Conservation (phyloP, 2,329 filamentous ascomycete species). For the Aureobasidium namibiae region DNA sequence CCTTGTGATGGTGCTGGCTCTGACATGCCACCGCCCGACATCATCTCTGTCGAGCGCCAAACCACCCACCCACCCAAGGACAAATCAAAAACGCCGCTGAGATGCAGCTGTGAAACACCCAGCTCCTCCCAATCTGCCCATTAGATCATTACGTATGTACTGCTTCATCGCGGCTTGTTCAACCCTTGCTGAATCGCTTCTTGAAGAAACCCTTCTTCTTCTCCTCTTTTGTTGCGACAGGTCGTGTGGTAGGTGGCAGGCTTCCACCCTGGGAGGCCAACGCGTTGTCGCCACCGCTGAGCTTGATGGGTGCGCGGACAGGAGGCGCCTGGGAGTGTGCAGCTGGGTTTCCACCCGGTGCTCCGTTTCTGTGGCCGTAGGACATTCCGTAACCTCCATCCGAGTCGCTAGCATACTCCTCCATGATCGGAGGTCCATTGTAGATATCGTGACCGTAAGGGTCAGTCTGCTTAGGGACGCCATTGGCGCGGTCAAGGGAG, state of each 20-base stretch:
- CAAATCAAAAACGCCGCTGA: constrained; percentile 10
- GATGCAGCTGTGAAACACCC: constrained; percentile 10
- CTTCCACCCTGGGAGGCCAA: constrained; percentile 17
- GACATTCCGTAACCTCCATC: constrained; percentile 16
- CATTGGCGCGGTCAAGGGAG: constrained; percentile 67
- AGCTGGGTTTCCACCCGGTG: neutral
- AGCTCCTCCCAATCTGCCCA: constrained; percentile 7
- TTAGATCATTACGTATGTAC: constrained; percentile 10
- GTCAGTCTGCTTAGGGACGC: constrained; percentile 6
- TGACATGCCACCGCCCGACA: neutral
- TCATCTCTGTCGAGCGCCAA: neutral
- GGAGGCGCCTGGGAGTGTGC: constrained; percentile 10
- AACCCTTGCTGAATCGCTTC: constrained; percentile 63
- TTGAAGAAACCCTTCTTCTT: constrained; percentile 91
- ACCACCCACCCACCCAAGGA: neutral
- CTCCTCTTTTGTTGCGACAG: constrained; percentile 34
- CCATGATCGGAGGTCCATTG: constrained; percentile 25
- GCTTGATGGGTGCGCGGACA: constrained; percentile 16
- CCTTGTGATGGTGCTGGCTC: neutral
- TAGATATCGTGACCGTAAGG: constrained; percentile 30
- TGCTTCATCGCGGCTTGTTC: neutral
- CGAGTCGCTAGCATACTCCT: constrained; percentile 29
- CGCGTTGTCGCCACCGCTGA: constrained; percentile 14
- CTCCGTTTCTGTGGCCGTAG: neutral
- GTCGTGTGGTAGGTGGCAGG: constrained; percentile 18